Conservation (phyloP, 2,329 filamentous ascomycete species). For the Bipolaris sorokiniana region DNA sequence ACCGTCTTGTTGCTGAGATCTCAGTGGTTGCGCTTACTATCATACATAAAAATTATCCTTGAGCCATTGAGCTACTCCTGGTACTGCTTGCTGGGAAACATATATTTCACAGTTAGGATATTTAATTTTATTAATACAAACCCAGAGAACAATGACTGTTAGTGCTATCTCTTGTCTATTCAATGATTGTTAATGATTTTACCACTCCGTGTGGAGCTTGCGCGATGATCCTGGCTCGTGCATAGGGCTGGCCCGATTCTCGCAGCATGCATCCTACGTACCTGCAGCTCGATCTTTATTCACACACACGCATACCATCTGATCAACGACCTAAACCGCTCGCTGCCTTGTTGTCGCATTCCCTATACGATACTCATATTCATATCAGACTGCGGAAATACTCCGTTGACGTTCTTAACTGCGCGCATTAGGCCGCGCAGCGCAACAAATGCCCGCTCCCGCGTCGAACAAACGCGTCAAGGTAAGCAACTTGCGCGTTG, state of each 20-base stretch:
- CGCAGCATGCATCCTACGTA: background rate
- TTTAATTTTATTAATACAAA: no score
- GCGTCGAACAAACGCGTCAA: conserved; percentile 62
- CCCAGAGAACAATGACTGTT: no score
- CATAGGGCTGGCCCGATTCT: conserved; percentile 6
- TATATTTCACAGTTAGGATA: no score
- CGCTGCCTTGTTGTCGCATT: background rate
- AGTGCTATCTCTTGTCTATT: background rate
- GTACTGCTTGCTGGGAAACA: no score
- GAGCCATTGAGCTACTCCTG: no score
- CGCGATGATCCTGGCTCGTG: conserved; percentile 5
- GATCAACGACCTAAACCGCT: background rate
- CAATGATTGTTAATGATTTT: background rate
- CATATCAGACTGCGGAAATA: background rate
- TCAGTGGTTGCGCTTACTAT: no score
- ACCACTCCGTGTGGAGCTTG: background rate
- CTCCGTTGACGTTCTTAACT: background rate
- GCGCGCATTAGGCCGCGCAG: conserved; percentile 6
- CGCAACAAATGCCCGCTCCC: conserved; percentile 58
- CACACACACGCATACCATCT: background rate
- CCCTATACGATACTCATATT: background rate
- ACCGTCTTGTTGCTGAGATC: no score
- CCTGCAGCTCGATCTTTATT: background rate
- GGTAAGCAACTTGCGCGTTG: conserved; percentile 21
- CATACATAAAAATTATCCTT: no score